Conservation (phyloP, 2,329 filamentous ascomycete genomes). For the Stachybotrys elegans region DNA sequence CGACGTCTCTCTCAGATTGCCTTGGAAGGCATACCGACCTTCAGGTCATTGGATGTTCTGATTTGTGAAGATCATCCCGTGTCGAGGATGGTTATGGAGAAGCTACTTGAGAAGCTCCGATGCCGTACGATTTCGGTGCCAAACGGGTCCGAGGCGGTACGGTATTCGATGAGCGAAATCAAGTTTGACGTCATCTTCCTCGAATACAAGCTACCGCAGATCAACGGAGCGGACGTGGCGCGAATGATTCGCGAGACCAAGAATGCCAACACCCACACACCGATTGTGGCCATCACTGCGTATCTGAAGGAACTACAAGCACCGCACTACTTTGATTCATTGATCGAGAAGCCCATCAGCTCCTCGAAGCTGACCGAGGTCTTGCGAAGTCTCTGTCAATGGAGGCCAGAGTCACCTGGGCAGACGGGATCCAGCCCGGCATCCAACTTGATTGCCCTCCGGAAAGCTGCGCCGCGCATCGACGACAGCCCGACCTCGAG, state of each 20-base stretch:
- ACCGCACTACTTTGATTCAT: conserved; percentile 89
- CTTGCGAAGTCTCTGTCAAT: conserved; percentile 81
- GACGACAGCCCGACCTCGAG: conserved; percentile 84
- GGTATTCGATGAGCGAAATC: conserved; percentile 93
- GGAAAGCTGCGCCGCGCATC: conserved; percentile 55
- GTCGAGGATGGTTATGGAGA: conserved; percentile 97
- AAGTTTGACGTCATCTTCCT: conserved; percentile 99
- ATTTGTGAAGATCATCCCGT: conserved; percentile 98
- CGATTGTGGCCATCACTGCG: conserved; percentile 92
- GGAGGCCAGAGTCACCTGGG: conserved; percentile 68
- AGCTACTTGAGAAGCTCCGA: conserved; percentile 87
- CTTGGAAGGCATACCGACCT: conserved; percentile 75
- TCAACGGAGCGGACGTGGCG: conserved; percentile 91
- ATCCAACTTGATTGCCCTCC: conserved; percentile 58
- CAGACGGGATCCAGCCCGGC: conserved; percentile 41
- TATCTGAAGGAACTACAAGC: conserved; percentile 97
- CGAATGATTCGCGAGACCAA: conserved; percentile 97
- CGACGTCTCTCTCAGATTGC: conserved; percentile 88
- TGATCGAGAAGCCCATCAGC: conserved; percentile 96
- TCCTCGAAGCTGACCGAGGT: conserved; percentile 87
- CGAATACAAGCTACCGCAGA: conserved; percentile 91
- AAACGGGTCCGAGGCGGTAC: conserved; percentile 85
- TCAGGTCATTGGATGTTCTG: conserved; percentile 85
- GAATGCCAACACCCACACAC: conserved; percentile 89
- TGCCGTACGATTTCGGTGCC: conserved; percentile 90